Evolutionary conservation across 345 rosid species (phyloP).

Genomic region (Gossypium sturtianum): DNA sequence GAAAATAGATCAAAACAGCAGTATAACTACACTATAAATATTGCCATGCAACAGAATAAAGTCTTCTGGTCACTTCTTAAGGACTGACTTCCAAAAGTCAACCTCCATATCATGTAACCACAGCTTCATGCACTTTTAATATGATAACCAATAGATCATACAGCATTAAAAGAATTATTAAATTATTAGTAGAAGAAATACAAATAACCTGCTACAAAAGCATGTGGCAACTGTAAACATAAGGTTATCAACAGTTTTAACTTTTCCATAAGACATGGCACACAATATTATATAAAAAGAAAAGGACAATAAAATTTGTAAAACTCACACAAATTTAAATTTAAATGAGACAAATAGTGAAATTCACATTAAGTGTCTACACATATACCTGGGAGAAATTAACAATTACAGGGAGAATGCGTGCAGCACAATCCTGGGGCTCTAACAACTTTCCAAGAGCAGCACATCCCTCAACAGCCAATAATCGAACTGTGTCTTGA

Average conservation of each 20-base stretch:
- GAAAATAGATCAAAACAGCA: background rate
- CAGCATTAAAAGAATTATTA: background rate
- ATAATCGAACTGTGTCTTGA: constrained; percentile 74
- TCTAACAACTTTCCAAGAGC: constrained; percentile 76
- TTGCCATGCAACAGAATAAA: constrained; percentile 1
- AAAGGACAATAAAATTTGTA: background rate
- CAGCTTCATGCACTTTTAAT: background rate
- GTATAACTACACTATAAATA: background rate
- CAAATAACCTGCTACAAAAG: background rate
- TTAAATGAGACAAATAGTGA: background rate
- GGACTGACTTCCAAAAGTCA: background rate
- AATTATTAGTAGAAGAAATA: background rate
- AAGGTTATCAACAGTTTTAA: background rate
- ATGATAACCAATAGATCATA: background rate
- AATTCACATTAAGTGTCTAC: background rate
- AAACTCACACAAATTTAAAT: background rate
- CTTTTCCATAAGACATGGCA: background rate
- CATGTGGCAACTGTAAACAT: background rate
- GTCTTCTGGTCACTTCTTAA: background rate
- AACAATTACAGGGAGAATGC: constrained; percentile 71
- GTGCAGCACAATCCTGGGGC: constrained; percentile 64
- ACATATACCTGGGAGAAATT: constrained; percentile 68
- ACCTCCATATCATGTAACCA: background rate
- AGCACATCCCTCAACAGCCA: constrained; percentile 85
- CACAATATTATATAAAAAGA: background rate